phyloP scores from a whole-genome alignment of 192 early-diverging fungal genomes.

The Obelidium mucronatum region DNA sequence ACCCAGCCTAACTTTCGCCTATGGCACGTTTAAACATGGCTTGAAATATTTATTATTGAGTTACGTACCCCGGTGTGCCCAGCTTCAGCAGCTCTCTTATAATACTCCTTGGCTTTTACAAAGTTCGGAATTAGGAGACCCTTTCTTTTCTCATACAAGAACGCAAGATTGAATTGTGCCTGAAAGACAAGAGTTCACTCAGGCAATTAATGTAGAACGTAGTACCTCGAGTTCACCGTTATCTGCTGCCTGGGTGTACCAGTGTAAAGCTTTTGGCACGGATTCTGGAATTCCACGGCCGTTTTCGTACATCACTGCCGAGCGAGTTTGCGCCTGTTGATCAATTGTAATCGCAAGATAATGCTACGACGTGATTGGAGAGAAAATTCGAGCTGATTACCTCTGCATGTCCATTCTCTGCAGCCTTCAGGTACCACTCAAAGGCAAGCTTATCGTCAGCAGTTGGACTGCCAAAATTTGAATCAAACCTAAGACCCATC shows the following conservation, averaged over 20 bases:
- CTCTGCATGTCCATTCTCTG: neutral
- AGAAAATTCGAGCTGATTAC: neutral
- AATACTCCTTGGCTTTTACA: neutral
- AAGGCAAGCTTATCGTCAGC: neutral
- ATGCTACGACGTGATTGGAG: neutral
- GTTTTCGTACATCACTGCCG: neutral
- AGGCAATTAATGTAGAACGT: too few relatives aligned
- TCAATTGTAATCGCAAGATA: too few relatives aligned
- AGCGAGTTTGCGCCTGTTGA: neutral
- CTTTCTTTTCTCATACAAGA: neutral
- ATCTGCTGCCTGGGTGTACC: neutral
- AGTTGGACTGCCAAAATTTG: neutral
- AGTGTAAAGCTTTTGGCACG: neutral
- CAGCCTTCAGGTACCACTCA: neutral
- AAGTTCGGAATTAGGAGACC: neutral
- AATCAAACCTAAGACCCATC: neutral
- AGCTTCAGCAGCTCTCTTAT: neutral
- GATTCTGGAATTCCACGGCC: neutral
- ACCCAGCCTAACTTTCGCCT: neutral
- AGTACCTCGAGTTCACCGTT: neutral
- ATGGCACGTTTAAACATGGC: neutral
- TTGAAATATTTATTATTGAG: too few relatives aligned
- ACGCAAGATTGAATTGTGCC: neutral
- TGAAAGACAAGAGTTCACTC: neutral
- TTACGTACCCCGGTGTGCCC: too few relatives aligned